Conservation (phyloP, 768 basidiomycete species). For the Cystoderma amianthinum region DNA sequence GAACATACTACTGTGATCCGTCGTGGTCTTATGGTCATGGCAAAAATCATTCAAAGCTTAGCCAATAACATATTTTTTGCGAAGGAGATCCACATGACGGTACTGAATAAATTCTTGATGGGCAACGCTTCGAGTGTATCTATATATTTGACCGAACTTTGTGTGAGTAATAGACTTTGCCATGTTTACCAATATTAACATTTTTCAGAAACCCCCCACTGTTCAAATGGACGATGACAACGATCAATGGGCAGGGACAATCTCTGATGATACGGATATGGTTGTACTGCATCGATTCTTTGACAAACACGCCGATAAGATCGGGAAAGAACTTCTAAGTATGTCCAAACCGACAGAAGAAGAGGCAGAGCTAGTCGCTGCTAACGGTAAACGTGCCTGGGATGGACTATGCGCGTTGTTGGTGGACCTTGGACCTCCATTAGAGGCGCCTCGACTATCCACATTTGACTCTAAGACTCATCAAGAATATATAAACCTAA, state of each 20-base stretch:
- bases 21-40: constrained; percentile 78
- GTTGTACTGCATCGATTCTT: constrained; percentile 82
- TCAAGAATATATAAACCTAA: constrained; percentile 59
- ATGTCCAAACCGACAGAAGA: constrained; percentile 53
- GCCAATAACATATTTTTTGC: constrained; percentile 94
- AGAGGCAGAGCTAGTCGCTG: constrained; percentile 39
- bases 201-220: constrained; percentile 25
- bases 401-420: constrained; percentile 72
- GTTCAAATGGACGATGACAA: constrained; percentile 46
- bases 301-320: constrained; percentile 79
- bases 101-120: constrained; percentile 68
- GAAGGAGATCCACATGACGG: constrained; percentile 82
- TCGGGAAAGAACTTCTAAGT: constrained; percentile 81
- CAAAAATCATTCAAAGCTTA: constrained; percentile 88
- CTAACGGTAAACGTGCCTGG: constrained; percentile 78
- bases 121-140: constrained; percentile 66
- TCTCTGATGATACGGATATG: constrained; percentile 77
- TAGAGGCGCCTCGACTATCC: constrained; percentile 63
- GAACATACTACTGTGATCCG: constrained; percentile 45
- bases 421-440: constrained; percentile 68
- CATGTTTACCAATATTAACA: not conserved
- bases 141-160: constrained; percentile 68
- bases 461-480: constrained; percentile 40
- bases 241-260: constrained; percentile 71
- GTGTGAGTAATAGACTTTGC: constrained; percentile 34